Base-by-base conservation (phyloP, 768 basidiomycete species). In the Lactarius deliciosus region DNA sequence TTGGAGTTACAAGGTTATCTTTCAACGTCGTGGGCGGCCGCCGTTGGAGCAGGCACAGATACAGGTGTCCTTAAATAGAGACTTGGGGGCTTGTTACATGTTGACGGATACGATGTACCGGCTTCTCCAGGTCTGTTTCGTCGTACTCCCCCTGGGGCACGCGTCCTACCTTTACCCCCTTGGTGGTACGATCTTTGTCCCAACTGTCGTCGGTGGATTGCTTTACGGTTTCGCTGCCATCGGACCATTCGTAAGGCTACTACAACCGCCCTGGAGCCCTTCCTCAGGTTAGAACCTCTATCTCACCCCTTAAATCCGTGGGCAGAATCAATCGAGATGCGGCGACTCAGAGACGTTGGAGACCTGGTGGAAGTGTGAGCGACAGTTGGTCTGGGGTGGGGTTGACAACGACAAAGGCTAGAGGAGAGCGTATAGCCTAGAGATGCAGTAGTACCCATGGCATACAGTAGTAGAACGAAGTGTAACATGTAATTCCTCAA, bases 211-310 rank as follows among this genome's bases (percentile, higher is more conserved):
- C 6, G 34, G 2, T 9, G 45, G 65, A 13, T 13, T 53, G 15
- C 20, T 43, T 57, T 61, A 66, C 47, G 28, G 36, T 22, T 43
- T 58, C 30, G 32, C 54, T 16, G 36, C 18, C 54, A 22, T 60
- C 9, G 36, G 47, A 36, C 30, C 7, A 22, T 20, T 2, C 16
- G 50, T 53, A 53, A 5, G 25, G 11, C 10, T 22, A 53, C 16
- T 2, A 41, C 16, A 41, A 18, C 41, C 16, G 6, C 16, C 41
- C 16, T 16, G 0, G 16, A 41, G 47, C 8, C n/a, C 45, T 11
- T 45, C 43, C 43, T 18, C 13, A n/a, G 11, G 20, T 45, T 22
- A 47, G 45, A 47, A 22, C n/a, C 11, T 47, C n/a, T n/a, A 11
- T 9, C 45, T n/a, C n/a, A 45, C 3, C 45, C 20, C 18, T 43